Conservation (phyloP, 2,329 filamentous ascomycete species). For the Grosmannia penicillata region DNA sequence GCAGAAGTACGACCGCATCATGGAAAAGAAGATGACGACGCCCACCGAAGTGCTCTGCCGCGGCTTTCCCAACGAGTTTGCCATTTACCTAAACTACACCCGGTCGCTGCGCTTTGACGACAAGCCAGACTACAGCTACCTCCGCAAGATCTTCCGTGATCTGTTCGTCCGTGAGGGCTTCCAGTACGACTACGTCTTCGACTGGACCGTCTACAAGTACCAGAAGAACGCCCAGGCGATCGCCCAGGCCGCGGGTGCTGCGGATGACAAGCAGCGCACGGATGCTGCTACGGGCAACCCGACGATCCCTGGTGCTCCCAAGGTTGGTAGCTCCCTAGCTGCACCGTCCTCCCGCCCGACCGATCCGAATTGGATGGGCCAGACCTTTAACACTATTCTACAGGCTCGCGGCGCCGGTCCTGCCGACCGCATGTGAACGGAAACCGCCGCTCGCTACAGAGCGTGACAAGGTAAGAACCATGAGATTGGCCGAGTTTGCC, state of each 20-base stretch:
- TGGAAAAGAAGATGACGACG: slow-evolving; percentile 99
- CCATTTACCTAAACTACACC: slow-evolving; percentile 99
- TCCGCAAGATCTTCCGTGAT: slow-evolving; percentile 99
- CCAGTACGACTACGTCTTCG: slow-evolving; percentile 99
- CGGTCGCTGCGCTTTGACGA: slow-evolving; percentile 97
- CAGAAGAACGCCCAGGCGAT: slow-evolving; percentile 98
- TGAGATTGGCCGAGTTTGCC: no score
- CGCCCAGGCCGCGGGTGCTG: slow-evolving; percentile 62
- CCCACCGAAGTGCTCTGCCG: slow-evolving; percentile 97
- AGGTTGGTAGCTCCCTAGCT: slow-evolving; percentile 42
- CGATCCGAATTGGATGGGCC: slow-evolving; percentile 65
- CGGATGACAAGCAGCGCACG: slow-evolving; percentile 64
- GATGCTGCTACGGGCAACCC: slow-evolving; percentile 49
- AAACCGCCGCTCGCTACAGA: background rate
- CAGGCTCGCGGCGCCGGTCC: slow-evolving; percentile 62
- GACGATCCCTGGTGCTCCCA: slow-evolving; percentile 29
- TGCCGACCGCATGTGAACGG: slow-evolving; percentile 86
- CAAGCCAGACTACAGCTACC: slow-evolving; percentile 99
- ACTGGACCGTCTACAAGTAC: slow-evolving; percentile 99
- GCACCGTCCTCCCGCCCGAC: slow-evolving; percentile 66
- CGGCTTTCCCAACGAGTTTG: slow-evolving; percentile 98
- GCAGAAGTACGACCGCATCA: slow-evolving; percentile 99
- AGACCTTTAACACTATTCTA: slow-evolving; percentile 57
- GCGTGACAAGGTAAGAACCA: no score
- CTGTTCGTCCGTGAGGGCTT: slow-evolving; percentile 97